A percentile compares a stretch with the other conserved stretches of the same genome.
Evolutionary conservation across 2,329 filamentous ascomycete species (phyloP).

Genomic region (Chaetomium olivaceum): DNA sequence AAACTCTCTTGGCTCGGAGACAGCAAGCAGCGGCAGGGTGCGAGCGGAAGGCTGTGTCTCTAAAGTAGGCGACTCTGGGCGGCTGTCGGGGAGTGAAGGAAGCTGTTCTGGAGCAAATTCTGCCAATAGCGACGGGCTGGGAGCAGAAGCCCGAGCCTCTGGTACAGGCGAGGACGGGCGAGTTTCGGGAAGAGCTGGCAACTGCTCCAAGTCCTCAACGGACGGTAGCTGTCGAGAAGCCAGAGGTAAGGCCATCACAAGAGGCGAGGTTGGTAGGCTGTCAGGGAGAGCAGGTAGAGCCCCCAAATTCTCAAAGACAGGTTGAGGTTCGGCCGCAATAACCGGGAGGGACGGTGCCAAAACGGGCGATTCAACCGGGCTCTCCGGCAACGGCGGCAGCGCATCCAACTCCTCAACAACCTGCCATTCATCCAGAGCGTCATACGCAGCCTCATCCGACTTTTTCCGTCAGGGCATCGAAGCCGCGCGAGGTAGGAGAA

Average conservation of each 20-base stretch:
- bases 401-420: slow-evolving; percentile 2
- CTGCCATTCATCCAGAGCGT: background rate
- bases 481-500: background rate
- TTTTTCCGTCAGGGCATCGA: background rate
- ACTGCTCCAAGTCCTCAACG: slow-evolving; percentile 6
- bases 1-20: background rate
- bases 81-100: slow-evolving; percentile 3
- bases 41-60: background rate
- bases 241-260: background rate
- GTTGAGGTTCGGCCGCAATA: background rate
- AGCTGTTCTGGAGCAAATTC: background rate
- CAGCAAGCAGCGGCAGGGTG: background rate
- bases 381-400: slow-evolving; percentile 24
- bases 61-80: background rate
- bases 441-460: background rate
- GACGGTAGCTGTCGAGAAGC: background rate
- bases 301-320: background rate
- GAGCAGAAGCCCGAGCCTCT: background rate
- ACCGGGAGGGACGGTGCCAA: background rate
- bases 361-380: slow-evolving; percentile 14
- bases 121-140: background rate
- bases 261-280: slow-evolving; percentile 9
- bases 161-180: background rate
- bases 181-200: slow-evolving; percentile 23
- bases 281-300: slow-evolving; percentile 9